Base-by-base conservation (phyloP, 1,139 yeast genomes). In the Diutina sp. region DNA sequence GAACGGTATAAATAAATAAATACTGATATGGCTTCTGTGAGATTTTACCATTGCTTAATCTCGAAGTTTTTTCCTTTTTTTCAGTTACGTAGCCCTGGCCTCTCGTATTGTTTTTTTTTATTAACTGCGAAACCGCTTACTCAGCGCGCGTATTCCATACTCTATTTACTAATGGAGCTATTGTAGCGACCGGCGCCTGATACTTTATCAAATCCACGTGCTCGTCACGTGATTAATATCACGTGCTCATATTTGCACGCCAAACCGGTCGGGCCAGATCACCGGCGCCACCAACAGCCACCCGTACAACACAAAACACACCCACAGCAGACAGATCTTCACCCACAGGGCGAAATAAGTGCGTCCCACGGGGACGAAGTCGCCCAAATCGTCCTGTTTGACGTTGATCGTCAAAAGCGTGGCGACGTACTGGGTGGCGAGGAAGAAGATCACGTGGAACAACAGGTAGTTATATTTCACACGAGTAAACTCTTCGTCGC, bases 351-450 rank as follows among this genome's bases (percentile, higher is more conserved):
- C 87, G 67, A 93, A 93, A 69, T 91, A 91, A 0, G 99, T 93
- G 67, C 99, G 78, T 1, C 99, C 99, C 6, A 95, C 99, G 0
- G 99, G 99, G 7, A 90, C 85, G 66, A 95, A 95, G 61, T 90
- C 95, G 7, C 95, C 96, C 55, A 83, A 79, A 60, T 85, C 87
- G 63, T 89, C 96, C 63, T 85, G 84, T 57, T 87, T 84, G 41
- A 93, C 97, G 65, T 91, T 93, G 69, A 90, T 88, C 0, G 99
- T 95, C 59, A 95, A 76, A 60, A 95, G 74, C 0, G 97, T 90
- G 1, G 99, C 97, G 55, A 93, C 91, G 81, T 96, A 95, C 69
- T 93, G 99, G 0, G 99, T 93, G 0, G 99, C 99, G 61, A 95
- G 76, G 67, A 95, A 84, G 77, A 95, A 95, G 47, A 95, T 88